Base-by-base conservation (phyloP, 2,329 filamentous ascomycete species). In the Colletotrichum theobromicola region DNA sequence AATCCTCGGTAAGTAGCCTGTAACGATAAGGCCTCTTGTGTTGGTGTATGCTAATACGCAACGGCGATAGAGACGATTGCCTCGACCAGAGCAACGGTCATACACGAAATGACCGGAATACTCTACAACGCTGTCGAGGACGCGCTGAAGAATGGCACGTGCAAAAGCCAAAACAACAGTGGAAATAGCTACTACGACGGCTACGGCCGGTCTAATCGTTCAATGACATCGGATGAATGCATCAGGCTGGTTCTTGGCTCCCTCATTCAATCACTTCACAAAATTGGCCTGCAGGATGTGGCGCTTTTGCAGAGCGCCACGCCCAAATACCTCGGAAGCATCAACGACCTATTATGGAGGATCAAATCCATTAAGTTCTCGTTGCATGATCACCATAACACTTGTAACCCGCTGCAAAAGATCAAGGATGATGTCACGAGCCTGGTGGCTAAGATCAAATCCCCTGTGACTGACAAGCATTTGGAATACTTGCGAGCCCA, bases 401-500 rank as follows among this genome's bases (percentile, higher is more conserved):
- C 1, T 18, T 64, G 60, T 24, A 18, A 58, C 13, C 60, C 67
- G 4, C 6, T 63, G 7, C 16, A 24, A 7, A 5, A 16, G 2
- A 32, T 68, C 7, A 18, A 26, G 18, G 9, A 18, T 2, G 12
- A 58, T 9, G 32, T 13, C 16, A 6, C 5, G 3, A n/a, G 32
- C 4, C 16, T 69, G 3, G 7, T 70, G 18, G 12, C 7, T 18
- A 35, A 13, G 7, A 26, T 64, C 3, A 4, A 60, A 4, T 46
- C 60, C 10, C 67, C 42, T 4, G 24, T 58, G 15, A 42, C 46
- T 3, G 46, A 58, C 8, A 6, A 16, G 13, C 18, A 42, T 16
- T 16, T 53, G 18, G 21, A 53, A 5, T 61, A 67, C 30, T 53
- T 72, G 37, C 55, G 24, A 21, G 12, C n/a, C 7, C 69, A 72